These are phyloP conservation scores for Diaporthe humulicola DNA, from an alignment of 2,329 filamentous ascomycete species.

Conservation along the genomic window DNA sequence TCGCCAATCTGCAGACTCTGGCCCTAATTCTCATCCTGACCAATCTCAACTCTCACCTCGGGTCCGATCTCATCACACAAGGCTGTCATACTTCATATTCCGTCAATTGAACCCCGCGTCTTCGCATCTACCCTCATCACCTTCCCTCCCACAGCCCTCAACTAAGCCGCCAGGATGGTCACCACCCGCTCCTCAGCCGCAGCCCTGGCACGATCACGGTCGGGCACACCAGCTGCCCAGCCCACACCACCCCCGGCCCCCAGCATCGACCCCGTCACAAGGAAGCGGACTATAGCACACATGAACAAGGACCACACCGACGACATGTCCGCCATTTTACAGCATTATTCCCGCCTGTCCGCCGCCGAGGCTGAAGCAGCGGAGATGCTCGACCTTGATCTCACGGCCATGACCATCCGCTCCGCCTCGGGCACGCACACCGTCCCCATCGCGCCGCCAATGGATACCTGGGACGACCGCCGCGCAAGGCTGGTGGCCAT, in stretches of 20 bases:
- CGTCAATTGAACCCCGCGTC: background rate
- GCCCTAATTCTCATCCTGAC: too few relatives aligned
- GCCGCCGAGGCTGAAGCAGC: conserved; percentile 53
- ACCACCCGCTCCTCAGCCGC: conserved; percentile 35
- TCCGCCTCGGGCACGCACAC: conserved; percentile 62
- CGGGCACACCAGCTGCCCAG: conserved; percentile 12
- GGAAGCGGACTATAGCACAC: conserved; percentile 72
- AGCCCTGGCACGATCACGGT: conserved; percentile 30
- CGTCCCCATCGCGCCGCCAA: conserved; percentile 78
- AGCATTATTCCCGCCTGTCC: conserved; percentile 74
- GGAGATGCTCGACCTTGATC: conserved; percentile 74
- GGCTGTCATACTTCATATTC: background rate
- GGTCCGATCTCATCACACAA: background rate
- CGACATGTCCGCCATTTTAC: conserved; percentile 83
- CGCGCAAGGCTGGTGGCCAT: conserved; percentile 81
- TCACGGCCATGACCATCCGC: conserved; percentile 72
- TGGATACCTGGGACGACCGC: conserved; percentile 76
- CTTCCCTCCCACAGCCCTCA: background rate
- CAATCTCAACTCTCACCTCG: background rate
- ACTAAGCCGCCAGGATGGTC: conserved; percentile 28
- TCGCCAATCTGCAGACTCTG: background rate
- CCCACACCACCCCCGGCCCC: background rate
- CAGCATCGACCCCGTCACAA: conserved; percentile 42
- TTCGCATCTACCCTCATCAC: background rate
- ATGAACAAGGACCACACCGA: conserved; percentile 88